phyloP scores from a whole-genome alignment of 2,329 filamentous ascomycete species.

The Blastomyces gilchristii region DNA sequence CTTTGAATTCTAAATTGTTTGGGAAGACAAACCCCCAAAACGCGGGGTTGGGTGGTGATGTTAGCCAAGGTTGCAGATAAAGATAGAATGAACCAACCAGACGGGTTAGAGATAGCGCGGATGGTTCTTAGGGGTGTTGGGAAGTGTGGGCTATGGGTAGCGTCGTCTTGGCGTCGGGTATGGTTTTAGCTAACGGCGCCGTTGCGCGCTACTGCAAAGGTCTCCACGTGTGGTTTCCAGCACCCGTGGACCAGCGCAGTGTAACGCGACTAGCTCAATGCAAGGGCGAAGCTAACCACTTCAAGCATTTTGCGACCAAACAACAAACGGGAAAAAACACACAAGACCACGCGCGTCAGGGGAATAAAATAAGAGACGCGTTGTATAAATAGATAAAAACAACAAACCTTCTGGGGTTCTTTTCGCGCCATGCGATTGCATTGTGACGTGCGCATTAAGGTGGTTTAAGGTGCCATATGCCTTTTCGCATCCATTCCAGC shows the following conservation, averaged over 20 bases:
- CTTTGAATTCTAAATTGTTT: constrained; percentile 72
- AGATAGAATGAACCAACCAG: constrained; percentile 14
- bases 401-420: constrained; percentile 89
- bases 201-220: constrained; percentile 42
- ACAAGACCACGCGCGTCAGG: constrained; percentile 3
- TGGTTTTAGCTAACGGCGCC: constrained; percentile 38
- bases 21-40: neutral
- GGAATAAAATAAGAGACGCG: constrained; percentile 5
- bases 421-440: constrained; percentile 94
- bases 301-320: constrained; percentile 29
- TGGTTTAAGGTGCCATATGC: constrained; percentile 97
- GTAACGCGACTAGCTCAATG: constrained; percentile 37
- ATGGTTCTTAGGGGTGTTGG: constrained; percentile 2
- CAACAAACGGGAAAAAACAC: constrained; percentile 9
- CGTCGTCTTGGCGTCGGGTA: constrained; percentile 18
- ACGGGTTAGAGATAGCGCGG: neutral
- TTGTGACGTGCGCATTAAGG: constrained; percentile 93
- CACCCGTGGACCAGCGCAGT: constrained; percentile 33
- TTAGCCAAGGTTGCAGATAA: constrained; percentile 12
- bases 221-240: constrained; percentile 28
- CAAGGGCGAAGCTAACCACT: constrained; percentile 31
- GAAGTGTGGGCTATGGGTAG: neutral
- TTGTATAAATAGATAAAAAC: constrained; percentile 1
- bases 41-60: constrained; percentile 3
- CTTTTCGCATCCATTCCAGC: constrained; percentile 97